phyloP scores from a whole-genome alignment of 768 basidiomycete species.

The Trametes cubensis region DNA sequence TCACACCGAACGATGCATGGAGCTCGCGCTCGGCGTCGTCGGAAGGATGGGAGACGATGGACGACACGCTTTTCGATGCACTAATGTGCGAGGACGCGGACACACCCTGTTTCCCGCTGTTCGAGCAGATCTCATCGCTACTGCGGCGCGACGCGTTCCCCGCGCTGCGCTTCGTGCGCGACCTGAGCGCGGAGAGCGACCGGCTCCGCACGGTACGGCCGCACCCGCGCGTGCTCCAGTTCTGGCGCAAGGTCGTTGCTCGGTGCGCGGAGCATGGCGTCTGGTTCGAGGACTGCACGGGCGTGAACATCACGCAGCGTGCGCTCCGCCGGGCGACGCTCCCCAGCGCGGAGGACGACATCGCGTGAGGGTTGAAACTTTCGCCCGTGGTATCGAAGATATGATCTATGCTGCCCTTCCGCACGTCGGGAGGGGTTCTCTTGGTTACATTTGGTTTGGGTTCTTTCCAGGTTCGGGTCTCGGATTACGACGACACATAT shows the following conservation, averaged over 20 bases:
- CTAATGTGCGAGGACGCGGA: constrained; percentile 32
- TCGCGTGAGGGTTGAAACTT: background rate
- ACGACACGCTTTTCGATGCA: constrained; percentile 19
- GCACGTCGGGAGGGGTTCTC: background rate
- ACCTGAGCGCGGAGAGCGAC: constrained; percentile 64
- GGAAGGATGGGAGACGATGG: background rate
- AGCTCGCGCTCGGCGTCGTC: background rate
- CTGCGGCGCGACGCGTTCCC: constrained; percentile 65
- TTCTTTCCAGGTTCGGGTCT: background rate
- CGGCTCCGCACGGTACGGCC: constrained; percentile 48
- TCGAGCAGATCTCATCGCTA: constrained; percentile 65
- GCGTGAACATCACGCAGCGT: constrained; percentile 57
- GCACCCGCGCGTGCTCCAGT: constrained; percentile 42
- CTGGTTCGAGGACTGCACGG: constrained; percentile 66
- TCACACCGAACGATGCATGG: constrained; percentile 23
- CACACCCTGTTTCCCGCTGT: constrained; percentile 63
- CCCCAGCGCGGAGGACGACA: background rate
- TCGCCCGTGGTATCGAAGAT: background rate
- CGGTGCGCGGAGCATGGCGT: constrained; percentile 57
- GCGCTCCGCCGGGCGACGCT: constrained; percentile 41
- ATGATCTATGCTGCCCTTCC: background rate
- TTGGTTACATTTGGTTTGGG: background rate
- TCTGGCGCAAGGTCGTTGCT: constrained; percentile 43
- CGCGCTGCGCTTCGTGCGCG: constrained; percentile 58
- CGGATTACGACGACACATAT: background rate